Conservation (phyloP, 2,329 filamentous ascomycete species). For the Mariannaea elegans region DNA sequence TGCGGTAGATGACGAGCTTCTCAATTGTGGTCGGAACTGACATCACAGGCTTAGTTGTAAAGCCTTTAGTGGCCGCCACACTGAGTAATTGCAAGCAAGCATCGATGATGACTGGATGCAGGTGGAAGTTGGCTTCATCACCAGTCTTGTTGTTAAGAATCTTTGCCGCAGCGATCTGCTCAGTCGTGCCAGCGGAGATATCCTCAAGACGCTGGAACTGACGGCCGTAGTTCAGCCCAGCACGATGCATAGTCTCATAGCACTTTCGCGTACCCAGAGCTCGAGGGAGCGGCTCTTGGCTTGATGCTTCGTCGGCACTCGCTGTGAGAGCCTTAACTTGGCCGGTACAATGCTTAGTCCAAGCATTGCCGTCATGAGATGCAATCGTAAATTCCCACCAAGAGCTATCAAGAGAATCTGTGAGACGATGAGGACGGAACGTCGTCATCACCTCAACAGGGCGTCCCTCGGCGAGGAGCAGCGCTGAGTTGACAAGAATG, state of each 20-base stretch:
- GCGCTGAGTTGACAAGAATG: constrained; percentile 40
- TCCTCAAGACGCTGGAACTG: constrained; percentile 41
- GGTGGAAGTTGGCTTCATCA: constrained; percentile 40
- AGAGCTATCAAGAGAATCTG: constrained; percentile 15
- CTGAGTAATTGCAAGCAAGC: constrained; percentile 17
- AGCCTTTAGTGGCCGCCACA: constrained; percentile 22
- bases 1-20: constrained; percentile 28
- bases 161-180: constrained; percentile 31
- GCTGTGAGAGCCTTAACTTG: constrained; percentile 10
- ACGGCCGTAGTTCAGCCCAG: constrained; percentile 45
- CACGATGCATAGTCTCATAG: constrained; percentile 39
- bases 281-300: constrained; percentile 20
- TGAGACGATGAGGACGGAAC: constrained; percentile 7
- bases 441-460: constrained; percentile 18
- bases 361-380: constrained; percentile 14
- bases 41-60: constrained; percentile 33
- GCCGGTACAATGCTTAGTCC: constrained; percentile 25
- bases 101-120: constrained; percentile 46
- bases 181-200: constrained; percentile 19
- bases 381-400: constrained; percentile 25
- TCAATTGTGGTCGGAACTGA: constrained; percentile 40
- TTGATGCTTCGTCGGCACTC: not conserved
- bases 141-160: constrained; percentile 21
- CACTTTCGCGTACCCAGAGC: constrained; percentile 31
- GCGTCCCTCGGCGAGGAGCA: constrained; percentile 37